These are phyloP conservation scores for Achaetomium macrosporum DNA, from an alignment of 2,329 filamentous ascomycete genomes.

Conservation along the genomic window DNA sequence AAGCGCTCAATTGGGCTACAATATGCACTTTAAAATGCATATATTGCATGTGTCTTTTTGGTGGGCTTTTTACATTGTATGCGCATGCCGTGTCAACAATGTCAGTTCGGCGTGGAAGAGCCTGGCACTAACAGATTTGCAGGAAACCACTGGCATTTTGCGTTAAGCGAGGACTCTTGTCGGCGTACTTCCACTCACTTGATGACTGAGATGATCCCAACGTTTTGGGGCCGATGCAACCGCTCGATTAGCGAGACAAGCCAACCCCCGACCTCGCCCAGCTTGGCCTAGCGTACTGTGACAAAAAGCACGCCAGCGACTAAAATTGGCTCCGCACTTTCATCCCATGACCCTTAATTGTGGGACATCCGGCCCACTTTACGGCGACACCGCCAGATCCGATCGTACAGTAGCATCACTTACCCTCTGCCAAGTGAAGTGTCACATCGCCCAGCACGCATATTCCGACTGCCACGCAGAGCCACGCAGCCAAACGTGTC, in stretches of 20 bases:
- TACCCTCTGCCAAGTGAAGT: background rate
- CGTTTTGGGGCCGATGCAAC: constrained; percentile 20
- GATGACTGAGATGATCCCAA: background rate
- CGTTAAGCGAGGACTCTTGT: too few species aligned
- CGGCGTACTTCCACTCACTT: too few species aligned
- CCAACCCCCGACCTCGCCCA: constrained; percentile 7
- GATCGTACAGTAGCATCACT: constrained; percentile 16
- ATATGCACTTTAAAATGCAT: too few species aligned
- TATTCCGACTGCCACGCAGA: constrained; percentile 3
- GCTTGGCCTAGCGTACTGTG: constrained; percentile 6
- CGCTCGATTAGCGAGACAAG: constrained; percentile 26
- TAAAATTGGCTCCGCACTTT: constrained; percentile 22
- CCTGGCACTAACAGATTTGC: too few species aligned
- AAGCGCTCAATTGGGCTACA: too few species aligned
- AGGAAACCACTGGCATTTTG: too few species aligned
- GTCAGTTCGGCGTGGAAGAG: too few species aligned
- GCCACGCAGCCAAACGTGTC: constrained; percentile 9
- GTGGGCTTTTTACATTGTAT: background rate
- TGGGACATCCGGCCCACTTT: constrained; percentile 3
- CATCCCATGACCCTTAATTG: constrained; percentile 18
- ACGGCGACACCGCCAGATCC: constrained; percentile 20
- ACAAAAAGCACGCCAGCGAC: constrained; percentile 1
- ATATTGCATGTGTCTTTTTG: too few species aligned
- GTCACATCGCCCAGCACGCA: background rate
- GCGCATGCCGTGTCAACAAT: too few species aligned